phyloP scores from a whole-genome alignment of 176 grass and related monocot genomes.

The Eremochloa ophiuroides region DNA sequence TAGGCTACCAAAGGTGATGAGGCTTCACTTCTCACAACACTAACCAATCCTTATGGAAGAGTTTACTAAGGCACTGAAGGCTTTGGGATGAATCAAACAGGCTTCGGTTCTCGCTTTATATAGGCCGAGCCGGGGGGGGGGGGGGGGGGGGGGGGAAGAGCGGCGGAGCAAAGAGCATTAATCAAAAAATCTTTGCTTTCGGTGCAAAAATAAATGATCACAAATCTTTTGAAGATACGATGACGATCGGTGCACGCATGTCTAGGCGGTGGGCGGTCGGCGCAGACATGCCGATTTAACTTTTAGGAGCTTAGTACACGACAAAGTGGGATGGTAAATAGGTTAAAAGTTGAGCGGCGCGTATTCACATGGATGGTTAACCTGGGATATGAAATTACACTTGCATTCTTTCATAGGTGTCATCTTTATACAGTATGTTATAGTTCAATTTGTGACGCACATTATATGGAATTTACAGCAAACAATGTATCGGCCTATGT shows the following conservation, averaged over 20 bases:
- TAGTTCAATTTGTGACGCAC: no score
- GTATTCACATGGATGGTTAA: no score
- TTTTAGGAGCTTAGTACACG: background rate
- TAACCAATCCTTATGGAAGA: background rate
- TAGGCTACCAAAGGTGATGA: background rate
- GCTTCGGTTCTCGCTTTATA: background rate
- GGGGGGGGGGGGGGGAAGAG: background rate
- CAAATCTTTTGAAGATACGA: background rate
- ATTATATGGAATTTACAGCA: background rate
- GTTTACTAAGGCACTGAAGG: background rate
- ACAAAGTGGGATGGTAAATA: background rate
- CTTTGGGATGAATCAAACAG: background rate
- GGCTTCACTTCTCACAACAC: background rate
- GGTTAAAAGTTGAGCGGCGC: background rate
- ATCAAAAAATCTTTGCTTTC: background rate
- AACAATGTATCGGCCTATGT: background rate
- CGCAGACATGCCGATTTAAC: background rate
- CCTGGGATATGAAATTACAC: background rate
- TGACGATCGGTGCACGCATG: background rate
- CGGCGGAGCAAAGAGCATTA: background rate
- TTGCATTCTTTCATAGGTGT: no score
- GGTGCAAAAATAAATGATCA: background rate
- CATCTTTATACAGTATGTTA: no score
- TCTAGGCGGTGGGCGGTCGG: background rate
- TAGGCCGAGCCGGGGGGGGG: background rate